Evolutionary conservation across 139 green algal species (phyloP).

Genomic region (Chlorella sp.): DNA sequence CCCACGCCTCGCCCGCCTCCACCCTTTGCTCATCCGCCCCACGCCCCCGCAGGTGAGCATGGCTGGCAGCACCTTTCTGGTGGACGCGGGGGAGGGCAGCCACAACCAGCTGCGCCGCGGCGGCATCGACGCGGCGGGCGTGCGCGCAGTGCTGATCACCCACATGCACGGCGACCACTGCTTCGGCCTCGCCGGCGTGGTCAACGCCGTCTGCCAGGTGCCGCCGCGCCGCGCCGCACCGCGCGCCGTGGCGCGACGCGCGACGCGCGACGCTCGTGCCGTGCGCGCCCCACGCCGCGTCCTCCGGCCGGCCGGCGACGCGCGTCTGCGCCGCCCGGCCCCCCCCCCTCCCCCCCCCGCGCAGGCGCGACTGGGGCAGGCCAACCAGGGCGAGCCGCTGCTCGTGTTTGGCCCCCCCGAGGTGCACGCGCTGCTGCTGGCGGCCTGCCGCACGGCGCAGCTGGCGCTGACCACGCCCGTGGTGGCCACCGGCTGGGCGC

Average conservation of each 20-base stretch:
- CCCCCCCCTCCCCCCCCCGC: neutral
- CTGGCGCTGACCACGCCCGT: slow-evolving; percentile 37
- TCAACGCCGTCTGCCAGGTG: slow-evolving; percentile 35
- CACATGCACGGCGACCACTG: slow-evolving; percentile 97
- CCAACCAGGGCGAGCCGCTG: slow-evolving; percentile 40
- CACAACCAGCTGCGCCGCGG: slow-evolving; percentile 59
- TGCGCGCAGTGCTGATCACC: slow-evolving; percentile 84
- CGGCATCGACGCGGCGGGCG: slow-evolving; percentile 38
- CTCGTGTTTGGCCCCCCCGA: slow-evolving; percentile 51
- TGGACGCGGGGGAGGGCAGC: slow-evolving; percentile 93
- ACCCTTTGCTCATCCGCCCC: neutral
- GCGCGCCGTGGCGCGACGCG: no score
- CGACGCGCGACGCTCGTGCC: no score
- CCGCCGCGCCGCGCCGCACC: no score
- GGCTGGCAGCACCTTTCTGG: slow-evolving; percentile 65
- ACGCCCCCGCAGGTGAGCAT: slow-evolving; percentile 3
- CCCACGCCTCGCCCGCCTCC: no score
- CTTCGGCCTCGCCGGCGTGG: slow-evolving; percentile 83
- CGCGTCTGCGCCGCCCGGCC: no score
- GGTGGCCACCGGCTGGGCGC: slow-evolving; percentile 41
- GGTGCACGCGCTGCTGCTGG: slow-evolving; percentile 41
- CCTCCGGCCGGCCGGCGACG: no score
- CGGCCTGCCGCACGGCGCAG: slow-evolving; percentile 19
- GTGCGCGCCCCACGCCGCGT: no score
- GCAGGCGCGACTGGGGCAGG: slow-evolving; percentile 52